These are phyloP conservation scores for Jimgerdemannia lactiflua DNA, from an alignment of 192 early-diverging fungal species.

Conservation along the genomic window DNA sequence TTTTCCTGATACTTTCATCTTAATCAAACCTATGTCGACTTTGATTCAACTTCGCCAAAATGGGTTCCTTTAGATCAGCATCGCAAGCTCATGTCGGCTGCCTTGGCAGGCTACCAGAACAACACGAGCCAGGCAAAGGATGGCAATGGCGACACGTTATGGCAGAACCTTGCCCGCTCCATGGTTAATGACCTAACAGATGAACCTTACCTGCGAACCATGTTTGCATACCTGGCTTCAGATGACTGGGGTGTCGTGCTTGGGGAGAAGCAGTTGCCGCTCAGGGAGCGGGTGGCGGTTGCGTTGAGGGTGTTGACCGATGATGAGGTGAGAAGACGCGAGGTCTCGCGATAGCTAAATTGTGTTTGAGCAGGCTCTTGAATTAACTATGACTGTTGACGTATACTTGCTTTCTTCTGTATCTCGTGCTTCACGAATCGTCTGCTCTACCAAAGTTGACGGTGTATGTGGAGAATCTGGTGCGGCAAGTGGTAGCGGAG, in stretches of 20 bases:
- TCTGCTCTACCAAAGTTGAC: constrained; percentile 45
- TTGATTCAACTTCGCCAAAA: constrained; percentile 6
- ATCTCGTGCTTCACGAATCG: constrained; percentile 4
- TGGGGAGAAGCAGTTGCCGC: constrained; percentile 63
- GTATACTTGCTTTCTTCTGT: constrained; percentile 1
- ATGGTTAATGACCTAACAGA: constrained; percentile 57
- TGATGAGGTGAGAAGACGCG: constrained; percentile 49
- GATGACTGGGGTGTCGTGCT: constrained; percentile 81
- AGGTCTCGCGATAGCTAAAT: not conserved
- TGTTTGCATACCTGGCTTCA: constrained; percentile 85
- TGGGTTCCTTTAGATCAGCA: constrained; percentile 51
- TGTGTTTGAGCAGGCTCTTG: not conserved
- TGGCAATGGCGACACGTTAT: constrained; percentile 32
- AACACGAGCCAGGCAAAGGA: constrained; percentile 6
- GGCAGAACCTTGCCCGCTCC: constrained; percentile 59
- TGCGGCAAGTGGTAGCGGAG: constrained; percentile 44
- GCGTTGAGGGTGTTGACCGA: constrained; percentile 87
- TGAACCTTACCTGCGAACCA: constrained; percentile 76
- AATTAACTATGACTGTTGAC: not conserved
- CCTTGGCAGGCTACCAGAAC: constrained; percentile 54
- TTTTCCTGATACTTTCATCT: not conserved
- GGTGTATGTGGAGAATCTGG: constrained; percentile 53
- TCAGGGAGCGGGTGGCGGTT: constrained; percentile 78
- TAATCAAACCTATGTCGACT: not conserved
- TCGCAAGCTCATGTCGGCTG: constrained; percentile 82